Conservation (phyloP, 305 asterid species). For the Fraxinus angustifolia region DNA sequence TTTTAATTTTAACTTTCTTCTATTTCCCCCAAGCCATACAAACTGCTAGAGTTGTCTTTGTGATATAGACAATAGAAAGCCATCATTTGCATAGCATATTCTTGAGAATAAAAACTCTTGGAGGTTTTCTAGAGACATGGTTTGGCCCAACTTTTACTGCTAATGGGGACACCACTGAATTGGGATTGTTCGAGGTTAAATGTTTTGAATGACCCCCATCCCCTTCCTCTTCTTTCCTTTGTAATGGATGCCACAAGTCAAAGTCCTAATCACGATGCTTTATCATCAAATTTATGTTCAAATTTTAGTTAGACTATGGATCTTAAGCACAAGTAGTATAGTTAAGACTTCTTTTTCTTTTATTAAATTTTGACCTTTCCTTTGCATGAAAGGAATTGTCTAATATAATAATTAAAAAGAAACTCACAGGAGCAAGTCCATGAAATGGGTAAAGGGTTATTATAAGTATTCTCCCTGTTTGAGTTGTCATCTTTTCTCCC, state of each 20-base stretch:
- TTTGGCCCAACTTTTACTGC: conserved; percentile 1
- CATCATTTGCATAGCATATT: not conserved
- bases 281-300: not conserved
- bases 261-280: not conserved
- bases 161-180: not conserved
- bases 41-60: not conserved
- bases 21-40: not conserved
- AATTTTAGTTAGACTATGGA: not conserved
- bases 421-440: not conserved
- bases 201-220: not conserved
- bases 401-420: not conserved
- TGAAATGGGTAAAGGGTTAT: not conserved
- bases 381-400: not conserved
- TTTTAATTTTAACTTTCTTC: conserved; percentile 25
- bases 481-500: not conserved
- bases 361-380: not conserved
- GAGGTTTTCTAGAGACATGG: not conserved
- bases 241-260: not conserved
- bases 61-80: not conserved
- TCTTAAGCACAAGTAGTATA: not conserved
- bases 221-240: not conserved
- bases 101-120: not conserved
- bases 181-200: not conserved
- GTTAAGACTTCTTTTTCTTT: not conserved
- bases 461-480: not conserved